Percentiles rank a stretch among this genome's conserved stretches.
These are phyloP conservation scores for Amanita rimosa DNA, from an alignment of 768 basidiomycete species.

Conservation along the genomic window DNA sequence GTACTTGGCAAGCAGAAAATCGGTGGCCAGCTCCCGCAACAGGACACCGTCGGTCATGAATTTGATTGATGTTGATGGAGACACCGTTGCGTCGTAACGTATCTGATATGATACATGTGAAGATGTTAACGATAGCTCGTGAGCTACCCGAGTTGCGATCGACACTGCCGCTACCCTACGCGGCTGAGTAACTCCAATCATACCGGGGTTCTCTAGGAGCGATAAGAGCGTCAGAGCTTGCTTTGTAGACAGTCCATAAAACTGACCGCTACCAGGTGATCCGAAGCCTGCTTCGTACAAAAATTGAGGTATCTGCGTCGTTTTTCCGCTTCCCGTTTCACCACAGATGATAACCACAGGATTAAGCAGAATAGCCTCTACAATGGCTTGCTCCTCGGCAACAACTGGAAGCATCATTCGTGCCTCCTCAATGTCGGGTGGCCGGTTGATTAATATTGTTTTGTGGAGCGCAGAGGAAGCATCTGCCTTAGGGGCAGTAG, in stretches of 20 bases:
- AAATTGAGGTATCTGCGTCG: slow-evolving; percentile 97
- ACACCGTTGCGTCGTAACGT: slow-evolving; percentile 91
- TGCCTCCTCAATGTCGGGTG: slow-evolving; percentile 61
- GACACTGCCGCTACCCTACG: slow-evolving; percentile 96
- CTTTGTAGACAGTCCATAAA: background rate
- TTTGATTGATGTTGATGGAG: slow-evolving; percentile 85
- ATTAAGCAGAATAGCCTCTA: slow-evolving; percentile 84
- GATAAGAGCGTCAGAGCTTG: slow-evolving; percentile 5
- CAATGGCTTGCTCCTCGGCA: slow-evolving; percentile 87
- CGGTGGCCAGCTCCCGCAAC: slow-evolving; percentile 81
- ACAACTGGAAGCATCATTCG: slow-evolving; percentile 80
- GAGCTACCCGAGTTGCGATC: slow-evolving; percentile 87
- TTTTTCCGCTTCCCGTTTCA: slow-evolving; percentile 98
- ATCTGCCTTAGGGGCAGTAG: slow-evolving; percentile 8
- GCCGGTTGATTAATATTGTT: slow-evolving; percentile 46
- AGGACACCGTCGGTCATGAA: slow-evolving; percentile 99
- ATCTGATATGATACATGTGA: slow-evolving; percentile 92
- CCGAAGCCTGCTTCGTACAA: slow-evolving; percentile 97
- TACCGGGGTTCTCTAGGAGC: slow-evolving; percentile 80
- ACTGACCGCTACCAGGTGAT: slow-evolving; percentile 62
- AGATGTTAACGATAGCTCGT: slow-evolving; percentile 78
- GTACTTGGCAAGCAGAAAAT: slow-evolving; percentile 91
- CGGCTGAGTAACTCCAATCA: slow-evolving; percentile 97
- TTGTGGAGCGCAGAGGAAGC: slow-evolving; percentile 16
- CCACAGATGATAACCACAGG: slow-evolving; percentile 78